A percentile compares a stretch with the other conserved stretches of the same genome.
Evolutionary conservation across 371 early-diverging fungal species (phyloP).

Genomic region (Mucor indicus): DNA sequence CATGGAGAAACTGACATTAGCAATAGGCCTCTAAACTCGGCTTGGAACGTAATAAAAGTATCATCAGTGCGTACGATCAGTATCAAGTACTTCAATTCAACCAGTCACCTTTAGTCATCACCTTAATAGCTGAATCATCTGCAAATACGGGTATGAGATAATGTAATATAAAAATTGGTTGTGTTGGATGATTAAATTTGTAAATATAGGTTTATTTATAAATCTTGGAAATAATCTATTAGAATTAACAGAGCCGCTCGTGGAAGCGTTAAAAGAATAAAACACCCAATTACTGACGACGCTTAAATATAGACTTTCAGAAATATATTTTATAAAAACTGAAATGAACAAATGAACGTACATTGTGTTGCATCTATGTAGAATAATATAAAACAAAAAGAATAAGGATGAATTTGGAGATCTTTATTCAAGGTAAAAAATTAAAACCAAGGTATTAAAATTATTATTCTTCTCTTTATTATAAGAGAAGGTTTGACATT

Average conservation of each 20-base stretch:
- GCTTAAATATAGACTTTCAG: too few species aligned
- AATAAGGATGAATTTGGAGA: too few species aligned
- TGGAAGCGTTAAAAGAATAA: constrained; percentile 21
- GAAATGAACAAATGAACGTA: too few species aligned
- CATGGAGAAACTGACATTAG: neutral
- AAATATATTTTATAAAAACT: too few species aligned
- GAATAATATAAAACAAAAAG: too few species aligned
- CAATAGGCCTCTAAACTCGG: constrained; percentile 64
- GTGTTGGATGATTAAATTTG: neutral
- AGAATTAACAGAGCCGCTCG: constrained; percentile 28
- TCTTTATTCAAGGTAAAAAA: too few species aligned
- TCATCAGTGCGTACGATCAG: constrained; percentile 54
- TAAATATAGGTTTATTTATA: constrained; percentile 27
- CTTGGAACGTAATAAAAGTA: constrained; percentile 56
- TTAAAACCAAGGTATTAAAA: too few species aligned
- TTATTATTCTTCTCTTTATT: too few species aligned
- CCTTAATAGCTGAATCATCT: constrained; percentile 50
- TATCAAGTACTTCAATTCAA: constrained; percentile 65
- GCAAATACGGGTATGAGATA: constrained; percentile 56
- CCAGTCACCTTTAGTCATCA: constrained; percentile 55
- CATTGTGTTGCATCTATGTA: too few species aligned
- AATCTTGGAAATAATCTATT: constrained; percentile 27
- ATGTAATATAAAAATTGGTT: neutral
- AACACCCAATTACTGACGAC: too few species aligned
- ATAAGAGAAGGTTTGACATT: too few species aligned